Percentiles rank a stretch among this genome's conserved stretches.
phyloP scores from a whole-genome alignment of 2,329 filamentous ascomycete species.

The Chaetothyriales sp. region DNA sequence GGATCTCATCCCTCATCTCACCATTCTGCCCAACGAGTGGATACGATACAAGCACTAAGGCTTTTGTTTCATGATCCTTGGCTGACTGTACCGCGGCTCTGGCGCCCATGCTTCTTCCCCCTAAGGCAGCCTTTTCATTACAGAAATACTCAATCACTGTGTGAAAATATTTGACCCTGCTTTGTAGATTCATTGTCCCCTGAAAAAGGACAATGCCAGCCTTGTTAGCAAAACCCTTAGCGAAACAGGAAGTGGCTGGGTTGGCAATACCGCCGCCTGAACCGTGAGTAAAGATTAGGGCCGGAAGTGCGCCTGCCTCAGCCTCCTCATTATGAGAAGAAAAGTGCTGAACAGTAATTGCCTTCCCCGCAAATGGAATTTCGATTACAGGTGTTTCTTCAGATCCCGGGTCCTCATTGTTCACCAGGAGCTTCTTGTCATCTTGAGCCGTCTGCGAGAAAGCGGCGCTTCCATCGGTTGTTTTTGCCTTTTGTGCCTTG shows the following conservation, averaged over 20 bases:
- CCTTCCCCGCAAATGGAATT: too few species aligned
- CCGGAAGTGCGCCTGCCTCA: neutral
- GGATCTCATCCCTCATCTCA: slow-evolving; percentile 14
- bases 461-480: too few species aligned
- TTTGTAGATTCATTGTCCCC: slow-evolving; percentile 15
- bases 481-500: too few species aligned
- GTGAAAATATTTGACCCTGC: slow-evolving; percentile 8
- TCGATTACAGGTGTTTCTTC: too few species aligned
- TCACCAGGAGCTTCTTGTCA: too few species aligned
- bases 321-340: neutral
- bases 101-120: slow-evolving; percentile 7
- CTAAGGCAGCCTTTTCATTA: slow-evolving; percentile 5
- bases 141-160: slow-evolving; percentile 6
- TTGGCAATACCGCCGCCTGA: slow-evolving; percentile 14
- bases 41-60: slow-evolving; percentile 13
- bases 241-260: slow-evolving; percentile 12
- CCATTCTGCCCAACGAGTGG: slow-evolving; percentile 10
- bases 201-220: slow-evolving; percentile 10
- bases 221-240: slow-evolving; percentile 7
- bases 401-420: too few species aligned
- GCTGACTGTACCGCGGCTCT: slow-evolving; percentile 3
- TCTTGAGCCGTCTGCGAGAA: too few species aligned
- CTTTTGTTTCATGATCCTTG: slow-evolving; percentile 3
- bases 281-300: slow-evolving; percentile 17
- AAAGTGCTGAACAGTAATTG: too few species aligned